Evolutionary conservation across 2,329 filamentous ascomycete genomes (phyloP).

Genomic region (Arachnomyces sp.): DNA sequence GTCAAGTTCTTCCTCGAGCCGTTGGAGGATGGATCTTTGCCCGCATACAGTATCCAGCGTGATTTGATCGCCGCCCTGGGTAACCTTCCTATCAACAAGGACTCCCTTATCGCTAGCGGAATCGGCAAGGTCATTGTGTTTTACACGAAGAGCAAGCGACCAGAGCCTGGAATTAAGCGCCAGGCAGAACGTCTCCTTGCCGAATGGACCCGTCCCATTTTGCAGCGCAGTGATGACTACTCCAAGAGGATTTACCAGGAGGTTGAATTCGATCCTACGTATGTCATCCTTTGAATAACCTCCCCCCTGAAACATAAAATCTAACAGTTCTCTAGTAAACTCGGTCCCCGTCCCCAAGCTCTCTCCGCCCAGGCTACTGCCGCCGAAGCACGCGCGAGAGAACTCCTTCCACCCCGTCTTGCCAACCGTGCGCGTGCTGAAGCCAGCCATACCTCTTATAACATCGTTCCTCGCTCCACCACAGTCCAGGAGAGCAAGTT

Average conservation of each 20-base stretch:
- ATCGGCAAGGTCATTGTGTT: slow-evolving; percentile 96
- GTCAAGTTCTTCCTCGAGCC: slow-evolving; percentile 97
- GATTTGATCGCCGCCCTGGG: slow-evolving; percentile 79
- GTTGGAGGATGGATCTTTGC: slow-evolving; percentile 84
- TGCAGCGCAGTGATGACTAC: slow-evolving; percentile 91
- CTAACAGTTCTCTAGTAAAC: slow-evolving; percentile 25
- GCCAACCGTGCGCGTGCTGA: slow-evolving; percentile 55
- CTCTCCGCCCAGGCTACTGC: slow-evolving; percentile 32
- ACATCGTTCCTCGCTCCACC: slow-evolving; percentile 55
- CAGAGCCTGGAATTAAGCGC: slow-evolving; percentile 81
- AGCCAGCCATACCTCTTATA: slow-evolving; percentile 53
- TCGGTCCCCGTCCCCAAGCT: slow-evolving; percentile 24
- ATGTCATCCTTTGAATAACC: slow-evolving; percentile 17
- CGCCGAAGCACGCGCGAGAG: slow-evolving; percentile 45
- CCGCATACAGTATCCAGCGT: slow-evolving; percentile 94
- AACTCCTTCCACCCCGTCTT: slow-evolving; percentile 45
- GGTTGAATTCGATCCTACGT: slow-evolving; percentile 53
- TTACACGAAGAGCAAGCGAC: slow-evolving; percentile 90
- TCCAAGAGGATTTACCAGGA: slow-evolving; percentile 65
- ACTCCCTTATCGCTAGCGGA: slow-evolving; percentile 78
- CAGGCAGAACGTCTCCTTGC: slow-evolving; percentile 87
- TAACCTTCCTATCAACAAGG: slow-evolving; percentile 81
- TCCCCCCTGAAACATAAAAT: slow-evolving; percentile 1
- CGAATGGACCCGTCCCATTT: slow-evolving; percentile 91
- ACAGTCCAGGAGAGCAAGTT: slow-evolving; percentile 38